phyloP scores from a whole-genome alignment of 305 asterid genomes.

The Rubia balearica region DNA sequence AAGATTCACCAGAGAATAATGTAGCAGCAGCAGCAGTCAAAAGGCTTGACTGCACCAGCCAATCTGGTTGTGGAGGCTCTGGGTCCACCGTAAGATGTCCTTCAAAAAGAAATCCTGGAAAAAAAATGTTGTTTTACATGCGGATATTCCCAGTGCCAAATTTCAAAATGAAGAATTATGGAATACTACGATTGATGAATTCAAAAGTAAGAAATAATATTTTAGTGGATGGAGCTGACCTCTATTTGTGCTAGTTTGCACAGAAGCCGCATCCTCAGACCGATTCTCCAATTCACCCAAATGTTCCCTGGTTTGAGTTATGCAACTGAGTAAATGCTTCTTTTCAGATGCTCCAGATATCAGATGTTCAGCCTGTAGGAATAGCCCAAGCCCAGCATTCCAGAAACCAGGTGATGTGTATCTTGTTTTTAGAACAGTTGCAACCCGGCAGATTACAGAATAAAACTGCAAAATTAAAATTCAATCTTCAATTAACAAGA shows the following conservation, averaged over 20 bases:
- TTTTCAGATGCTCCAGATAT: constrained; percentile 43
- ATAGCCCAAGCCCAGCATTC: constrained; percentile 74
- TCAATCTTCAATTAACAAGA: background rate
- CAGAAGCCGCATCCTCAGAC: constrained; percentile 34
- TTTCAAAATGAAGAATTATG: background rate
- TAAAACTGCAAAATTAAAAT: constrained; percentile 54
- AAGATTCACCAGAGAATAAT: constrained; percentile 56
- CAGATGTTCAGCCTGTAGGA: constrained; percentile 57
- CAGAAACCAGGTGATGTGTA: constrained; percentile 91
- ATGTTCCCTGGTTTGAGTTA: constrained; percentile 58
- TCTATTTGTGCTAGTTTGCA: constrained; percentile 41
- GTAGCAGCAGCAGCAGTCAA: constrained; percentile 73
- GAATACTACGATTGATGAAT: background rate
- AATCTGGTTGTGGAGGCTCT: constrained; percentile 86
- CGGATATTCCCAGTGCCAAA: background rate
- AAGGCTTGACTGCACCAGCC: constrained; percentile 66
- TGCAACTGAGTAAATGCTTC: constrained; percentile 60
- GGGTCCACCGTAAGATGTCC: constrained; percentile 98
- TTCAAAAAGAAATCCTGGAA: constrained; percentile 80
- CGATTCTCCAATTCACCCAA: constrained; percentile 44
- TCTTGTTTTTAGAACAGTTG: constrained; percentile 79
- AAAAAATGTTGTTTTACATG: background rate
- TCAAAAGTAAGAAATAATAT: constrained; percentile 4
- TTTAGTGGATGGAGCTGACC: constrained; percentile 45
- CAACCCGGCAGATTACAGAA: constrained; percentile 63